These are phyloP conservation scores for Microthlaspi erraticum DNA, from an alignment of 345 rosid genomes.

Conservation along the genomic window DNA sequence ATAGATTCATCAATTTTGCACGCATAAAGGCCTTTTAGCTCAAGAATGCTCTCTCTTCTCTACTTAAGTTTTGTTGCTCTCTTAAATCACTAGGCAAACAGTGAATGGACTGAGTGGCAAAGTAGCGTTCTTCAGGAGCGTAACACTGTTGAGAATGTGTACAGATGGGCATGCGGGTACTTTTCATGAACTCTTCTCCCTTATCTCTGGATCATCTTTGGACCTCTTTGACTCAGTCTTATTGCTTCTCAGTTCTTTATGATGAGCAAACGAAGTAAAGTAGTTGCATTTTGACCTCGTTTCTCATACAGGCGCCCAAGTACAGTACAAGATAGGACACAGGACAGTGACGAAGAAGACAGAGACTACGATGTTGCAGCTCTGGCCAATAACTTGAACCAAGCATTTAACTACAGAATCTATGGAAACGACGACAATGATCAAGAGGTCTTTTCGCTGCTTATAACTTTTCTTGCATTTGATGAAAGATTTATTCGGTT, in stretches of 20 bases:
- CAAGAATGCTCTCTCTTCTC: conserved; percentile 17
- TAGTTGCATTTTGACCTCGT: conserved; percentile 17
- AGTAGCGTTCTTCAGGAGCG: conserved; percentile 76
- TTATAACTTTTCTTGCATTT: neutral
- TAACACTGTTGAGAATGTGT: conserved; percentile 88
- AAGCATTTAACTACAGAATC: conserved; percentile 88
- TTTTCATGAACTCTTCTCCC: conserved; percentile 16
- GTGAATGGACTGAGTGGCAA: conserved; percentile 91
- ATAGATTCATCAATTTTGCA: neutral
- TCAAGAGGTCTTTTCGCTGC: conserved; percentile 63
- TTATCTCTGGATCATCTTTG: conserved; percentile 17
- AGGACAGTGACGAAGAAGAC: conserved; percentile 95
- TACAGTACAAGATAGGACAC: conserved; percentile 87
- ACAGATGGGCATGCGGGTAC: conserved; percentile 97
- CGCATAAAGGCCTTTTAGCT: neutral
- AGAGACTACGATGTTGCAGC: conserved; percentile 94
- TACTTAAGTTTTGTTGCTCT: conserved; percentile 28
- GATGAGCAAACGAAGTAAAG: conserved; percentile 12
- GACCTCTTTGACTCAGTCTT: neutral
- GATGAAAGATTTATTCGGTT: no score
- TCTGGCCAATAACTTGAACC: conserved; percentile 86
- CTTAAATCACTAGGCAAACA: conserved; percentile 61
- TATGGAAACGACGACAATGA: conserved; percentile 84
- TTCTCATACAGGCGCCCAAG: conserved; percentile 80
- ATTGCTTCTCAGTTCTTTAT: conserved; percentile 7